These are phyloP conservation scores for Botryobasidium botryosum DNA, from an alignment of 768 basidiomycete species.

Conservation along the genomic window DNA sequence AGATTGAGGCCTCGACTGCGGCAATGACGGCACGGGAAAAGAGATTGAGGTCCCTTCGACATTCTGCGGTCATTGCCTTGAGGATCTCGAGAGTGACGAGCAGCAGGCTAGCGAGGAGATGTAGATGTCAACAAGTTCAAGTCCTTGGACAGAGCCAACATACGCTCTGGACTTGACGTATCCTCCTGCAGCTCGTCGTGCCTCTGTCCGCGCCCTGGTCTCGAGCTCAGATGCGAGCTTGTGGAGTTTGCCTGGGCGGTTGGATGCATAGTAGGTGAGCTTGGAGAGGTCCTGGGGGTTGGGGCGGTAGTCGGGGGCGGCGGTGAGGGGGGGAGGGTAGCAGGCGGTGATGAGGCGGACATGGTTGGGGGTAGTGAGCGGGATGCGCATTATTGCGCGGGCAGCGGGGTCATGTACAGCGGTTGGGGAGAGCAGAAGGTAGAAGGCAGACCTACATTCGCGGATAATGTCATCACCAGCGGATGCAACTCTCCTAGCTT, in stretches of 20 bases:
- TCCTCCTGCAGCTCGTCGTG: conserved; percentile 50
- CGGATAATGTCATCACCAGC: neutral
- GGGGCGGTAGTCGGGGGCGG: conserved; percentile 62
- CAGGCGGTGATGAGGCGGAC: conserved; percentile 70
- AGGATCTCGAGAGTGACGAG: conserved; percentile 73
- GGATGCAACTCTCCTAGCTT: neutral
- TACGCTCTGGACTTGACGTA: conserved; percentile 69
- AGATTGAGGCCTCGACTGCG: conserved; percentile 39
- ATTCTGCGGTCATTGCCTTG: conserved; percentile 70
- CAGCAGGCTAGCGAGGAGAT: conserved; percentile 34
- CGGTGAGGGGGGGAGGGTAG: conserved; percentile 67
- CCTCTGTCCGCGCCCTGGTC: conserved; percentile 49
- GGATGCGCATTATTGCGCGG: neutral
- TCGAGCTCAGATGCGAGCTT: conserved; percentile 65
- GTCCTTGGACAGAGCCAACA: conserved; percentile 19
- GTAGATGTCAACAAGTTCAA: neutral
- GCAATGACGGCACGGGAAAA: conserved; percentile 53
- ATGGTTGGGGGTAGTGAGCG: conserved; percentile 53
- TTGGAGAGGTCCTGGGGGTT: conserved; percentile 68
- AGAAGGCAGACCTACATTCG: neutral
- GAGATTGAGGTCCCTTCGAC: conserved; percentile 63
- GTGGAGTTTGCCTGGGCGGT: conserved; percentile 59
- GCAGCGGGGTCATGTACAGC: neutral
- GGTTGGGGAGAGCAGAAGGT: neutral
- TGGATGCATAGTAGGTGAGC: conserved; percentile 67